A percentile compares a stretch with the other conserved stretches of the same genome.
These are phyloP conservation scores for Chalaropsis ovoidea DNA, from an alignment of 2,329 filamentous ascomycete genomes.

Conservation along the genomic window DNA sequence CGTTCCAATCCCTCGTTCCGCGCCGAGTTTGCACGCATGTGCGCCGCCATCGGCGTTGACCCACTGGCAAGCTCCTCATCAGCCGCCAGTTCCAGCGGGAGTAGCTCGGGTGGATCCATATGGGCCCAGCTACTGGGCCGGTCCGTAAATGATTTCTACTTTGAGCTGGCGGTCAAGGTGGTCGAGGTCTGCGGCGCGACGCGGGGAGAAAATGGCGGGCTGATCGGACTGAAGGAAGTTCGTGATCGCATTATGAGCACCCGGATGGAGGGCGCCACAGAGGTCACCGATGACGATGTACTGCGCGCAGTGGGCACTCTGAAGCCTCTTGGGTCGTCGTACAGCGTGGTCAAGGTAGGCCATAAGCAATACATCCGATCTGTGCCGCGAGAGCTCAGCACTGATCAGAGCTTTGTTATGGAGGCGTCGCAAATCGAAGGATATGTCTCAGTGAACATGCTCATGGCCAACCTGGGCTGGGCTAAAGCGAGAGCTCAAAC, in stretches of 20 bases:
- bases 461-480: slow-evolving; percentile 80
- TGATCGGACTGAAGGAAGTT: slow-evolving; percentile 77
- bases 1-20: slow-evolving; percentile 91
- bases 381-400: slow-evolving; percentile 89
- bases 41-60: slow-evolving; percentile 90
- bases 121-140: slow-evolving; percentile 89
- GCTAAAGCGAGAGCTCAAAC: slow-evolving; percentile 74
- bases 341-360: slow-evolving; percentile 74
- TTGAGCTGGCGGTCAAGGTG: slow-evolving; percentile 88
- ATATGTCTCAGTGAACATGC: slow-evolving; percentile 80
- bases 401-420: slow-evolving; percentile 82
- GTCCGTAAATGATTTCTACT: slow-evolving; percentile 96
- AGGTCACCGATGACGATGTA: slow-evolving; percentile 86
- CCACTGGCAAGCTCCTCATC: slow-evolving; percentile 54
- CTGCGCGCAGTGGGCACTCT: slow-evolving; percentile 79
- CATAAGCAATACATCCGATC: slow-evolving; percentile 80
- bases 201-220: slow-evolving; percentile 78
- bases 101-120: slow-evolving; percentile 53
- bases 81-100: slow-evolving; percentile 32
- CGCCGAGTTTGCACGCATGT: slow-evolving; percentile 97
- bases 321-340: slow-evolving; percentile 76
- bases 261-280: slow-evolving; percentile 63
- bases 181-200: slow-evolving; percentile 87
- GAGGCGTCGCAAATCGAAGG: slow-evolving; percentile 85
- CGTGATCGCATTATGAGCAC: slow-evolving; percentile 62